Conservation (phyloP, 345 rosid genomes). For the Geranium rotundifolium region DNA sequence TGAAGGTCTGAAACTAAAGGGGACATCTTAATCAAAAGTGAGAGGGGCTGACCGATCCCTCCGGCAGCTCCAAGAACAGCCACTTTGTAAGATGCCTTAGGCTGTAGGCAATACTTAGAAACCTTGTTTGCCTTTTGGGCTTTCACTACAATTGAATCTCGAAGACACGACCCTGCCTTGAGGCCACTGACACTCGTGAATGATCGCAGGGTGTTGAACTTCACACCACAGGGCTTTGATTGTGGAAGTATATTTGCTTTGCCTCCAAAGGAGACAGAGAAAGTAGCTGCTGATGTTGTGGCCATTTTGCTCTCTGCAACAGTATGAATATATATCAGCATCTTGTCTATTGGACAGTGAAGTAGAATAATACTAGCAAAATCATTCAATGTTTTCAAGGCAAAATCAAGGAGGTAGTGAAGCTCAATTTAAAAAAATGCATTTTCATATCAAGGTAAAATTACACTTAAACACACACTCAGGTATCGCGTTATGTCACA, state of each 20-base stretch:
- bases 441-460: no score
- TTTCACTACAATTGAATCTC: slow-evolving; percentile 25
- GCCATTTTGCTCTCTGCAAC: slow-evolving; percentile 51
- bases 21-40: slow-evolving; percentile 88
- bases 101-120: slow-evolving; percentile 32
- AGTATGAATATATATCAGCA: no score
- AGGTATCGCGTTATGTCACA: no score
- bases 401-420: no score
- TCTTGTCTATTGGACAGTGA: not conserved
- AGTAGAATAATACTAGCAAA: no score
- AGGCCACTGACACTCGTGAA: slow-evolving; percentile 61
- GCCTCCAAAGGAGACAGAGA: slow-evolving; percentile 38
- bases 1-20: slow-evolving; percentile 74
- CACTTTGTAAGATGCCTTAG: slow-evolving; percentile 69
- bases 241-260: slow-evolving; percentile 30
- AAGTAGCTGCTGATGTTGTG: slow-evolving; percentile 47
- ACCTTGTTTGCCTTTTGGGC: slow-evolving; percentile 23
- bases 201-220: slow-evolving; percentile 27
- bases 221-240: slow-evolving; percentile 29
- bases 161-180: slow-evolving; percentile 44
- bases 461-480: no score
- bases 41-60: slow-evolving; percentile 81
- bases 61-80: slow-evolving; percentile 93
- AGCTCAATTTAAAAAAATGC: no score
- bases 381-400: no score